Base-by-base conservation (phyloP, 164 flowering plant species). In the Stephania yunnanensis region DNA sequence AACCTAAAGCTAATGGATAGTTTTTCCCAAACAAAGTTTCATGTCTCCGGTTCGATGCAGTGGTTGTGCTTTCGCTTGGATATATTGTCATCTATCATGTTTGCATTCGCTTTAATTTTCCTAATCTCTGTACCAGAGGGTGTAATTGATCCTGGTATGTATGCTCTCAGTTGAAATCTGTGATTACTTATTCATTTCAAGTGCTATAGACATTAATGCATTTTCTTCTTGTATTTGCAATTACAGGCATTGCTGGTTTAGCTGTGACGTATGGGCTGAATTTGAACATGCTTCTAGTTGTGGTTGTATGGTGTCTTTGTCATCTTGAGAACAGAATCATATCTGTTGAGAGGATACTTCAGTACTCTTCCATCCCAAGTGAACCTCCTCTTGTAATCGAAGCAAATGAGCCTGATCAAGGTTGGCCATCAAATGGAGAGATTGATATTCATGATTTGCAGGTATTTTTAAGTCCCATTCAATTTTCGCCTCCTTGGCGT, bases 231-330 rank as follows among this genome's bases (percentile, higher is more conserved):
- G 30, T 61, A 44, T 67, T 52, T 42, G 50, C 1, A 69, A 46
- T 79, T 61, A 20, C 30, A 86, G 88, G 84, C 61, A 69, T 87
- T 68, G 90, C 87, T 46, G 88, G 90, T 11, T 75, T 87, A 67
- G 82, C 85, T 19, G 88, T 85, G 46, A 87, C 87, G 6, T 87
- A 86, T 75, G 90, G 88, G 44, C 82, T 87, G 9, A 87, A 82
- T 73, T 70, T 87, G 71, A 85, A 84, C 72, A 71, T 69, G 79
- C 17, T 83, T 46, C 85, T 75, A 76, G 75, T 81, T 5, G 67
- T 75, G 79, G 71, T 82, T 2, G 76, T 86, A 31, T 82, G 84
- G 87, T 76, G 69, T 46, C 80, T 86, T n/a, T 86, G 88, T 77
- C 67, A 75, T 42, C 44, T 86, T 74, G 90, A 87, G 80, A 87